phyloP scores from a whole-genome alignment of 2,329 filamentous ascomycete genomes.

The Ophiocordyceps camponoti-rufipedis region DNA sequence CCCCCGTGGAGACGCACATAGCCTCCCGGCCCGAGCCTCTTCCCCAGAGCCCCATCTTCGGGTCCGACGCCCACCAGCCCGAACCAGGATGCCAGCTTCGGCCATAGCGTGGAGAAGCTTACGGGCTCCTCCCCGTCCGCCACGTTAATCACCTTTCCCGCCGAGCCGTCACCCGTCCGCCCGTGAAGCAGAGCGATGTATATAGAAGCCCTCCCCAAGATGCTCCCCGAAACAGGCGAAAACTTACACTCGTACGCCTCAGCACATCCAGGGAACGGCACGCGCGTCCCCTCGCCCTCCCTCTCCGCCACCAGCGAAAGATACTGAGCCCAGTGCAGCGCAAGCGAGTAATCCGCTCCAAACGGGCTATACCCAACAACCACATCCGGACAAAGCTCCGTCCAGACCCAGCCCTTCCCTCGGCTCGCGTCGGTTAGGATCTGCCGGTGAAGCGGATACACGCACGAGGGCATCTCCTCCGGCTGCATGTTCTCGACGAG shows the following conservation, averaged over 20 bases:
- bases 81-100: conserved; percentile 13
- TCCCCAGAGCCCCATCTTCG: neutral
- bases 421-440: conserved; percentile 12
- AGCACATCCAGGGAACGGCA: conserved; percentile 13
- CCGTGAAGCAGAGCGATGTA: neutral
- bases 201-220: conserved; percentile 6
- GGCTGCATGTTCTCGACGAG: conserved; percentile 14
- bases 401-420: conserved; percentile 16
- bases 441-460: conserved; percentile 14
- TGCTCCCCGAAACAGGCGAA: conserved; percentile 14
- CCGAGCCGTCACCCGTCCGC: neutral
- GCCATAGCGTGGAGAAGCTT: conserved; percentile 13
- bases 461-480: conserved; percentile 15
- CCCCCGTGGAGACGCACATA: conserved; percentile 12
- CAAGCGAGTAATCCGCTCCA: conserved; percentile 16
- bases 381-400: conserved; percentile 18
- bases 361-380: conserved; percentile 21
- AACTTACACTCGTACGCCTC: conserved; percentile 9
- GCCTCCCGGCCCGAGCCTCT: conserved; percentile 8
- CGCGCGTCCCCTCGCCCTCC: conserved; percentile 4
- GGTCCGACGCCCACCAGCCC: conserved; percentile 11
- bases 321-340: conserved; percentile 21
- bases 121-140: conserved; percentile 10
- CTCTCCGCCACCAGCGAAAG: conserved; percentile 16
- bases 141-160: conserved; percentile 14